Evolutionary conservation across 2,329 filamentous ascomycete species (phyloP), one percentile per base, ranked within the genome.

Genomic region (Pseudopyricularia cyperi): DNA sequence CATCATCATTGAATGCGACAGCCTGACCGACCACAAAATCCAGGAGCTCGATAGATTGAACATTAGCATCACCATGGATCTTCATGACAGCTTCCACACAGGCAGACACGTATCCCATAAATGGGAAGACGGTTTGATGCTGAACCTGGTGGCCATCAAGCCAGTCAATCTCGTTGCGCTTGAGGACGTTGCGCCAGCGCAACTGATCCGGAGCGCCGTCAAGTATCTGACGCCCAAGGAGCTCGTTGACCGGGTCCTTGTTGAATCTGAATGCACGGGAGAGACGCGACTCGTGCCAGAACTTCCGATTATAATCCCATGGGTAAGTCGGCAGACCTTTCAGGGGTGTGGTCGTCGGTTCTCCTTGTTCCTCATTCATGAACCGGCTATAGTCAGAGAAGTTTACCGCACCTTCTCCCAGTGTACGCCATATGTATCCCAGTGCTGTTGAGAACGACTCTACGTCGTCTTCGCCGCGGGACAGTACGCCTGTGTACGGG

Each of bases 241-340:
- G 48, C 39, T 46, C 50, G 30, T 57, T 55, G 15, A 3, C 51
- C 52, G 8, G 55, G 52, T 26, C 53, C 51, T 19, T 47, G 37
- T 52, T 53, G 15, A 54, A 47, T 51, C 53, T 54, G 48, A 46
- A 42, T 3, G 35, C 7, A 14, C 39, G 54, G 2, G 68, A 70
- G 52, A 68, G 60, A 24, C 73, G 69, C 2, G 71, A 68, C 57
- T 76, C 72, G 46, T 68, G 65, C 72, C 72, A 75, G 60, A 73
- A 74, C 52, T 63, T 65, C 34, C 63, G 65, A 1, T 69, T 65
- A 54, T 73, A 65, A 46, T 72, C 68, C 71, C 71, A 77, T 1
- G 69, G 67, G 54, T 76, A 76, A 3, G 69, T 68, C 1, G 68
- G 66, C 34, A 76, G 62, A 55, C 74, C 71, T 0, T 65, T 66